Conservation (phyloP, 2,329 filamentous ascomycete species). For the Xylariaceae sp. region DNA sequence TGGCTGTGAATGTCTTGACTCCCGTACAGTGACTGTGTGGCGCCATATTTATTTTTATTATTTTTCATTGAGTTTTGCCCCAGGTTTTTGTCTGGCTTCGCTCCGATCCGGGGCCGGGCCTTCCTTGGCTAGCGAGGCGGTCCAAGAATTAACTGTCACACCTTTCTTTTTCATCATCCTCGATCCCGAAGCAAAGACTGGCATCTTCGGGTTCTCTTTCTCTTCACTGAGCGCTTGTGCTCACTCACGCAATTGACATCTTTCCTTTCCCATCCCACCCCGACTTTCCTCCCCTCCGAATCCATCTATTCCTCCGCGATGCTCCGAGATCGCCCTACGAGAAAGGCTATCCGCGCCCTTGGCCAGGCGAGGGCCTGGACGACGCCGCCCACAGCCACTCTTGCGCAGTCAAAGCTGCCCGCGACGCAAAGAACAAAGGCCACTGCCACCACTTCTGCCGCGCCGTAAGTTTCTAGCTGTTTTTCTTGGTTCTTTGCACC, state of each 20-base stretch:
- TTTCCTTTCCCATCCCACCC: conserved; percentile 18
- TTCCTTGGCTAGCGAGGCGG: conserved; percentile 17
- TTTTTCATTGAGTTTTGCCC: conserved; percentile 14
- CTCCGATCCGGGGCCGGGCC: conserved; percentile 12
- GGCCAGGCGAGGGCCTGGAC: conserved; percentile 16
- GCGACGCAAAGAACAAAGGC: conserved; percentile 18
- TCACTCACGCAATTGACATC: conserved; percentile 17
- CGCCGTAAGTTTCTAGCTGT: conserved; percentile 15
- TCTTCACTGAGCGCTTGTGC: conserved; percentile 15
- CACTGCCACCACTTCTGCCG: conserved; percentile 18
- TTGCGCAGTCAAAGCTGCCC: conserved; percentile 14
- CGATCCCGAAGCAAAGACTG: conserved; percentile 12
- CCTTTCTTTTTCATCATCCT: conserved; percentile 16
- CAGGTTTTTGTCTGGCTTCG: conserved; percentile 16
- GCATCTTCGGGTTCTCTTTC: conserved; percentile 16
- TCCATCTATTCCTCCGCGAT: conserved; percentile 14
- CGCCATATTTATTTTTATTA: background rate
- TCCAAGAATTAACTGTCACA: too few species aligned
- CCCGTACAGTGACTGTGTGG: conserved; percentile 15
- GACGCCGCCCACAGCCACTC: conserved; percentile 17
- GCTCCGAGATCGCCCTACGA: conserved; percentile 13
- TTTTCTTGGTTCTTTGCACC: conserved; percentile 17
- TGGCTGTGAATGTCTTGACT: conserved; percentile 4
- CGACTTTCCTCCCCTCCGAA: conserved; percentile 16
- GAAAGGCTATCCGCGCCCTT: conserved; percentile 15